Evolutionary conservation across 1,284 basidiomycete genomes (phyloP).

Genomic region (Tilletiopsis washingtonensis): DNA sequence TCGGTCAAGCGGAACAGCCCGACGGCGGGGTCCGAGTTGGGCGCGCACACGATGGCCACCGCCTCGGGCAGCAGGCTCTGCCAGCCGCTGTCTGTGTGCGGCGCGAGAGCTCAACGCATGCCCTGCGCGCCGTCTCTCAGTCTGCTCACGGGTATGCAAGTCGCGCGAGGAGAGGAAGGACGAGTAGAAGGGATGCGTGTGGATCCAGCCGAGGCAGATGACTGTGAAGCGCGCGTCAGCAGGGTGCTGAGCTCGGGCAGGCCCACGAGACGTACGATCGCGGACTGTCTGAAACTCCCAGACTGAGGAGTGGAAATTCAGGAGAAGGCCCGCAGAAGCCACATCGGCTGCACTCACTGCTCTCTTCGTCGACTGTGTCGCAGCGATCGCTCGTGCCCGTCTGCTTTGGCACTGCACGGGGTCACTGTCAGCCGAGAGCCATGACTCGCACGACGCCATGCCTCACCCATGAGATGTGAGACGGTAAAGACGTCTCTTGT

Average conservation of each 20-base stretch:
- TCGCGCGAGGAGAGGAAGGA: slow-evolving; percentile 75
- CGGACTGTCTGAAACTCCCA: slow-evolving; percentile 64
- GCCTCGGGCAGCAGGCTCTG: slow-evolving; percentile 80
- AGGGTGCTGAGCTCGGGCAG: no score
- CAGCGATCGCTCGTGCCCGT: slow-evolving; percentile 77
- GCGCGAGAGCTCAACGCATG: no score
- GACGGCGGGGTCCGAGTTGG: slow-evolving; percentile 65
- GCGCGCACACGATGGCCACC: slow-evolving; percentile 82
- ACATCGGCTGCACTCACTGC: no score
- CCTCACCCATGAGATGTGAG: slow-evolving; percentile 63
- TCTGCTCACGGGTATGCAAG: no score
- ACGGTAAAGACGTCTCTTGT: slow-evolving; percentile 53
- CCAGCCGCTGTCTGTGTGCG: slow-evolving; percentile 80
- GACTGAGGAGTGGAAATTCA: no score
- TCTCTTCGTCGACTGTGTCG: slow-evolving; percentile 76
- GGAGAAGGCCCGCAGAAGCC: no score
- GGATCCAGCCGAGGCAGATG: slow-evolving; percentile 85
- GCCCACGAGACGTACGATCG: no score
- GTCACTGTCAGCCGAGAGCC: no score
- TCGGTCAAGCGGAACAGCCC: slow-evolving; percentile 80
- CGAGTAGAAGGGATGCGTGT: slow-evolving; percentile 81
- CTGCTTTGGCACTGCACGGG: slow-evolving; percentile 77
- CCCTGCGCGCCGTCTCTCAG: no score
- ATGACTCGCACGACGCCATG: no score
- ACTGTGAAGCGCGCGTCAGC: no score